Conservation (phyloP, 2,329 filamentous ascomycete species). For the Epichloe uncinata region DNA sequence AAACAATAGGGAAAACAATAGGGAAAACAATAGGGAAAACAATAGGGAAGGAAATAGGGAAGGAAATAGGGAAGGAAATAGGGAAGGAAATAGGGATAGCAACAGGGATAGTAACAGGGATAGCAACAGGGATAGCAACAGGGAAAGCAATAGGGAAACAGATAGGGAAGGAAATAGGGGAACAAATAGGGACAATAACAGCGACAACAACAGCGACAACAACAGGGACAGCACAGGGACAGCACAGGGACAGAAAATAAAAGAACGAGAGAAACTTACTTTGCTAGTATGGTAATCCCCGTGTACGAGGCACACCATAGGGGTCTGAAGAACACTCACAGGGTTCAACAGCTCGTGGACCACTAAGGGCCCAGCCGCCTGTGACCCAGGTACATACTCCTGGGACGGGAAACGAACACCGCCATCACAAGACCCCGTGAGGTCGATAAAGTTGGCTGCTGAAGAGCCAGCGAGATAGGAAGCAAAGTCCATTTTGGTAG, state of each 20-base stretch:
- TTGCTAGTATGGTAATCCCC: conserved; percentile 23
- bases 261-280: background rate
- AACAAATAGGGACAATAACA: background rate
- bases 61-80: too few species aligned
- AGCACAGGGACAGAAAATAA: background rate
- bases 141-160: too few species aligned
- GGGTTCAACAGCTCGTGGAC: background rate
- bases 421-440: too few species aligned
- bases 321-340: background rate
- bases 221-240: too few species aligned
- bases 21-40: accelerated
- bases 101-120: accelerated
- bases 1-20: too few species aligned
- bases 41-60: too few species aligned
- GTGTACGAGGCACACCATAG: conserved; percentile 22
- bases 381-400: too few species aligned
- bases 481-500: too few species aligned
- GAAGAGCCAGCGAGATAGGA: too few species aligned
- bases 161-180: too few species aligned
- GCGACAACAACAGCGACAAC: background rate
- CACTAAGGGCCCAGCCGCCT: background rate
- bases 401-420: too few species aligned
- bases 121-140: accelerated
- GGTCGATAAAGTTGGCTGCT: too few species aligned
- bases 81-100: accelerated